A percentile compares a stretch with the other conserved stretches of the same genome.
phyloP scores from a whole-genome alignment of 1,139 yeast genomes.

The Geotrichum cucujoidarum region DNA sequence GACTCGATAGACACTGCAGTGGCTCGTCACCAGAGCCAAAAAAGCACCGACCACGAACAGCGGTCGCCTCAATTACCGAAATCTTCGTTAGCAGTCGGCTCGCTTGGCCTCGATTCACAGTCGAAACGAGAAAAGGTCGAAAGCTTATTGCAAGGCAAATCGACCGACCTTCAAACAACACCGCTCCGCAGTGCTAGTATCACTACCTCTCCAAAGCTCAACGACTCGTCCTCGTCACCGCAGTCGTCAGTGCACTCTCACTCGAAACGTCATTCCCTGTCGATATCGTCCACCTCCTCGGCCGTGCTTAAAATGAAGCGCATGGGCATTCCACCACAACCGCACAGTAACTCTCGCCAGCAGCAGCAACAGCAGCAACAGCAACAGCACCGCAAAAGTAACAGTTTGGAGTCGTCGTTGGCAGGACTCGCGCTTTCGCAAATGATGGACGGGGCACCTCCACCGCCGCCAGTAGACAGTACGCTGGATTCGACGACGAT shows the following conservation, averaged over 20 bases:
- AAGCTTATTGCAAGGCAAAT: too few relatives aligned
- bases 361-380: too few relatives aligned
- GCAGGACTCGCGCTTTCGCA: not conserved
- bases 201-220: not conserved
- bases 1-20: too few relatives aligned
- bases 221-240: not conserved
- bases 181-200: too few relatives aligned
- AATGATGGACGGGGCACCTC: not conserved
- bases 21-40: too few relatives aligned
- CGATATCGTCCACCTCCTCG: not conserved
- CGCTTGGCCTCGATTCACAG: too few relatives aligned
- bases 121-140: too few relatives aligned
- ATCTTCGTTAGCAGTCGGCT: too few relatives aligned
- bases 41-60: too few relatives aligned
- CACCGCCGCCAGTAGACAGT: too few relatives aligned
- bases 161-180: too few relatives aligned
- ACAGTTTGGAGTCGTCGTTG: constrained; percentile 7
- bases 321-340: not conserved
- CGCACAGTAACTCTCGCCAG: not conserved
- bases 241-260: not conserved
- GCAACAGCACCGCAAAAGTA: constrained; percentile 10
- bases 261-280: constrained; percentile 5
- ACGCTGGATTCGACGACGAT: not conserved
- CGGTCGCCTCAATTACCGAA: too few relatives aligned
- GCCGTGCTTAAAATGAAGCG: not conserved